These are phyloP conservation scores for Hylodesmum podocarpum DNA, from an alignment of 306 rosid genomes.

Conservation along the genomic window DNA sequence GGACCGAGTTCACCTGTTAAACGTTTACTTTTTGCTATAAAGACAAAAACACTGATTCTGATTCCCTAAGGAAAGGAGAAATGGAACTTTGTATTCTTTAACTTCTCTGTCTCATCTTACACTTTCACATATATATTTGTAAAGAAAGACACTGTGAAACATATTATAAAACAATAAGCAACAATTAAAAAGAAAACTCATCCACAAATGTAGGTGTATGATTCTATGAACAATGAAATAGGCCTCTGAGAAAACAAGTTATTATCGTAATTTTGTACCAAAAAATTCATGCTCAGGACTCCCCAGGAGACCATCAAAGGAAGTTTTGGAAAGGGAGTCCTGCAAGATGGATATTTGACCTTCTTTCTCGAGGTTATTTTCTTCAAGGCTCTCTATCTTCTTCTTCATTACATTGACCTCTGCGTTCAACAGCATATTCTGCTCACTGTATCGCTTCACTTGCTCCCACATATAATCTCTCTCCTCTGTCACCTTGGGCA, in stretches of 20 bases:
- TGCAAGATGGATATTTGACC: slow-evolving; percentile 89
- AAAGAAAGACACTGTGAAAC: slow-evolving; percentile 19
- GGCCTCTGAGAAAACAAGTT: slow-evolving; percentile 20
- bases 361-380: slow-evolving; percentile 75
- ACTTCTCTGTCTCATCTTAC: slow-evolving; percentile 26
- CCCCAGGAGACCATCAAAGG: slow-evolving; percentile 72
- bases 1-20: background rate
- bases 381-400: slow-evolving; percentile 74
- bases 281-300: slow-evolving; percentile 63
- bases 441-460: slow-evolving; percentile 77
- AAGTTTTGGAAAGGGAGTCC: slow-evolving; percentile 62
- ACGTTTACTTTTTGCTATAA: background rate
- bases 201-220: slow-evolving; percentile 38
- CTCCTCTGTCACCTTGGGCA: slow-evolving; percentile 75
- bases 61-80: background rate
- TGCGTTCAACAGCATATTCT: slow-evolving; percentile 69
- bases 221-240: slow-evolving; percentile 60
- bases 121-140: slow-evolving; percentile 9
- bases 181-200: slow-evolving; percentile 17
- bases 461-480: slow-evolving; percentile 79
- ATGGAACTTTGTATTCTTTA: slow-evolving; percentile 7
- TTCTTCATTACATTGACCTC: slow-evolving; percentile 53
- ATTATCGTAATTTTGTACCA: slow-evolving; percentile 36
- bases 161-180: background rate
- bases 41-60: background rate